Percentiles rank a stretch among this genome's conserved stretches.
Evolutionary conservation across 768 basidiomycete species (phyloP).

Genomic region (Russula olivacea): DNA sequence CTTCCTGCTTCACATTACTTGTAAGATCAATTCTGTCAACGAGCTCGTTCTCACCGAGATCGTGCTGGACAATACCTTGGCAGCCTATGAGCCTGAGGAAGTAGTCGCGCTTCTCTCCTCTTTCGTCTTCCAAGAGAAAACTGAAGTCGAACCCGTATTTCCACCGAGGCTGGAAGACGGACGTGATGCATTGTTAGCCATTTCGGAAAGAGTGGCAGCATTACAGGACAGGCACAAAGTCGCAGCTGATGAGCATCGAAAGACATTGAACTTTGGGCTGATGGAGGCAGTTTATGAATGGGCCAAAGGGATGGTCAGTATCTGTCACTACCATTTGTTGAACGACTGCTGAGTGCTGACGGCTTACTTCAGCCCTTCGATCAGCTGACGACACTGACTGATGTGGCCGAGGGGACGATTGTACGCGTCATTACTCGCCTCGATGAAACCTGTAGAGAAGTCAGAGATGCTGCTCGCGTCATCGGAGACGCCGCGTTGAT

Average conservation of each 20-base stretch:
- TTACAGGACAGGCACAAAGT: slow-evolving; percentile 82
- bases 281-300: slow-evolving; percentile 98
- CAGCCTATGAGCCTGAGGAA: slow-evolving; percentile 88
- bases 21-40: slow-evolving; percentile 97
- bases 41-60: slow-evolving; percentile 95
- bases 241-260: slow-evolving; percentile 68
- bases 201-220: slow-evolving; percentile 70
- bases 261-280: slow-evolving; percentile 81
- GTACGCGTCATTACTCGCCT: slow-evolving; percentile 93
- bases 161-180: slow-evolving; percentile 78
- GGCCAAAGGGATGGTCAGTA: slow-evolving; percentile 93
- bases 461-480: slow-evolving; percentile 93
- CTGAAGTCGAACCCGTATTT: slow-evolving; percentile 79
- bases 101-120: slow-evolving; percentile 93
- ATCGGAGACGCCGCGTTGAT: slow-evolving; percentile 95
- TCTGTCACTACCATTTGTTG: not conserved
- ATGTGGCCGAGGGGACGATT: slow-evolving; percentile 94
- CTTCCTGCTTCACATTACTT: not conserved
- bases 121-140: slow-evolving; percentile 98
- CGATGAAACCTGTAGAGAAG: slow-evolving; percentile 96
- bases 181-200: slow-evolving; percentile 65
- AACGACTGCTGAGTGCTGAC: not conserved
- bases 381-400: slow-evolving; percentile 87
- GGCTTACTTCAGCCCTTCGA: slow-evolving; percentile 73
- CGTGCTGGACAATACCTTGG: slow-evolving; percentile 91